Percentiles rank a stretch among this genome's conserved stretches.
phyloP scores from a whole-genome alignment of 352 stramenopile species.

The Phytopythium mirpurense region DNA sequence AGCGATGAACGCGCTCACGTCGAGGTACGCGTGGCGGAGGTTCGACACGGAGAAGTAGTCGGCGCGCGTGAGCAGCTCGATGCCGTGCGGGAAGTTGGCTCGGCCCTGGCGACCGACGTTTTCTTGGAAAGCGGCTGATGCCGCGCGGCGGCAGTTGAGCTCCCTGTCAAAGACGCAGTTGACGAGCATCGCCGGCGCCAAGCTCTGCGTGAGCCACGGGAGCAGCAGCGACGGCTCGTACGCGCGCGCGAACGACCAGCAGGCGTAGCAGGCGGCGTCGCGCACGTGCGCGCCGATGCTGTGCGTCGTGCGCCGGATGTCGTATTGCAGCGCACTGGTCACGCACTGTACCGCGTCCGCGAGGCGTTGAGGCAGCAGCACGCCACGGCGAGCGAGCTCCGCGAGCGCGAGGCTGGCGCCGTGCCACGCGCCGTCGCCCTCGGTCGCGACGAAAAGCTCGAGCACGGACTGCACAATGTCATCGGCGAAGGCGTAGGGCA shows the following conservation, averaged over 20 bases:
- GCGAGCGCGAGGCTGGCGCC: conserved; percentile 96
- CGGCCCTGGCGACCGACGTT: conserved; percentile 88
- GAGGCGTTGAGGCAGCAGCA: conserved; percentile 93
- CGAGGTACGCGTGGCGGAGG: conserved; percentile 89
- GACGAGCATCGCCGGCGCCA: conserved; percentile 92
- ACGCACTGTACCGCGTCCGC: conserved; percentile 92
- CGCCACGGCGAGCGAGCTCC: conserved; percentile 92
- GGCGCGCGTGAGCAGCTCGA: conserved; percentile 94
- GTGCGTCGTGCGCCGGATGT: conserved; percentile 92
- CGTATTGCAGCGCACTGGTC: conserved; percentile 90
- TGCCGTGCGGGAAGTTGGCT: conserved; percentile 95
- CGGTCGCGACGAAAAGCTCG: conserved; percentile 89
- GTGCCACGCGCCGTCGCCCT: conserved; percentile 96
- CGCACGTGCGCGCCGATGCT: conserved; percentile 96
- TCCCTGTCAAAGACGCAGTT: conserved; percentile 97
- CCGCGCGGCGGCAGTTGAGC: conserved; percentile 97
- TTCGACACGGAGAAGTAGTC: conserved; percentile 98
- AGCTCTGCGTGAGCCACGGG: conserved; percentile 81
- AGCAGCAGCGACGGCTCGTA: conserved; percentile 91
- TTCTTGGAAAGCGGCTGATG: conserved; percentile 97
- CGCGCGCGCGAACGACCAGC: conserved; percentile 96
- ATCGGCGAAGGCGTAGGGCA: conserved; percentile 93
- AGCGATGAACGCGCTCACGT: conserved; percentile 90
- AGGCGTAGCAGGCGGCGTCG: conserved; percentile 97
- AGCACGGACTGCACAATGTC: conserved; percentile 97